Evolutionary conservation across 805 yeast species (phyloP), one percentile per base, ranked within the genome.

Genomic region (Metschnikowia noctiluminum): DNA sequence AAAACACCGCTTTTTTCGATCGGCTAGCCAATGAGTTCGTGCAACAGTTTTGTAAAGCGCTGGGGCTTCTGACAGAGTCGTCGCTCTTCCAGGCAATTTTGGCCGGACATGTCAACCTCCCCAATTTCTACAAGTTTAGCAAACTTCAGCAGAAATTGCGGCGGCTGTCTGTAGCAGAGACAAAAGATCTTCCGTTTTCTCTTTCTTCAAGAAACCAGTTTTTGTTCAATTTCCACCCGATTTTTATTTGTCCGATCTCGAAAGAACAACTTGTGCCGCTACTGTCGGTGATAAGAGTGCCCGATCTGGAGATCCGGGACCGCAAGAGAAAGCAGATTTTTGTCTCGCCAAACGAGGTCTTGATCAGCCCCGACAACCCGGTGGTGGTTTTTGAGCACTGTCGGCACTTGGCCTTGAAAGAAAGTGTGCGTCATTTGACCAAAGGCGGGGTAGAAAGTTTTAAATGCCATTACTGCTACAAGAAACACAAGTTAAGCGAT

Each of bases 401-500:
- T 50, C 68, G 70, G 31, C 77, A 73, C 57, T 61, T 73, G 43
- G 76, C 76, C 3, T 57, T 73, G 38, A 60, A 63, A 41, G 77
- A 73, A 47, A 73, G 77, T 57, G 62, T 72, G 7, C 67, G 73
- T 64, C 73, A 70, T 37, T 58, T 73, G 34, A 61, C 71, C 12
- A 68, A 68, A 46, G 62, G 64, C 43, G 76, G 76, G 0, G 57
- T 66, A 1, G 77, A 73, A 35, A 52, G 60, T 11, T 73, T 73
- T 60, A 71, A 71, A 53, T 73, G 77, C 50, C 77, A 72, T 54
- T 73, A 73, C 55, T 73, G 77, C 55, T 73, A 73, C 51, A 71
- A 71, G 62, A 70, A 69, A 50, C 77, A 72, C 56, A 66, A 65
- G 50, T 62, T 67, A 34, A 55, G 62, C 39, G 76, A 72, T 43